Conservation (phyloP, 2,329 filamentous ascomycete genomes). For the Talaromyces sp. region DNA sequence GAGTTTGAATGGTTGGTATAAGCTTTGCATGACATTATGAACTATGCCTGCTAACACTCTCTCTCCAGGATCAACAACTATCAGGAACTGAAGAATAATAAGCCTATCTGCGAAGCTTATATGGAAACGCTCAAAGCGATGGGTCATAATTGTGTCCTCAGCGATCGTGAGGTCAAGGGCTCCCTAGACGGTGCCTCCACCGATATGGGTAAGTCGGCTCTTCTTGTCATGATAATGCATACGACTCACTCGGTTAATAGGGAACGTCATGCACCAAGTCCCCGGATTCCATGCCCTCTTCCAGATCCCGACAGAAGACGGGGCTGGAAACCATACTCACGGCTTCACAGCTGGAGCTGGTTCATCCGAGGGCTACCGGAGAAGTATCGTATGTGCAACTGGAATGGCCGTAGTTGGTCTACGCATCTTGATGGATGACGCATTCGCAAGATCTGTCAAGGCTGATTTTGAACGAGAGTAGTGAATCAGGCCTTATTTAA, state of each 20-base stretch:
- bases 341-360: conserved; percentile 43
- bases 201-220: conserved; percentile 17
- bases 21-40: conserved; percentile 18
- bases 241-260: conserved; percentile 18
- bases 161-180: conserved; percentile 19
- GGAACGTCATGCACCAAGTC: conserved; percentile 43
- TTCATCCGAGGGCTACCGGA: conserved; percentile 22
- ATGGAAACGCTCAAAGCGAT: conserved; percentile 29
- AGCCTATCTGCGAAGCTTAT: conserved; percentile 30
- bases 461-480: conserved; percentile 11
- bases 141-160: conserved; percentile 25
- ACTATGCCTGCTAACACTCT: background rate
- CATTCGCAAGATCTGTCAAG: conserved; percentile 12
- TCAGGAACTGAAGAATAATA: conserved; percentile 30
- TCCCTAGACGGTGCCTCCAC: conserved; percentile 39
- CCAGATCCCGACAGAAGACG: conserved; percentile 37
- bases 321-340: conserved; percentile 24
- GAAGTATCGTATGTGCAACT: conserved; percentile 13
- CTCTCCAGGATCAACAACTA: conserved; percentile 28
- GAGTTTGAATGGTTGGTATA: conserved; percentile 28
- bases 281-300: conserved; percentile 48
- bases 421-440: conserved; percentile 12
- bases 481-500: background rate
- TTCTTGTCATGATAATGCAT: background rate
- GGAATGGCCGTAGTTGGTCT: conserved; percentile 17